Conservation (phyloP, 805 yeast species). For the Starmerella floris region DNA sequence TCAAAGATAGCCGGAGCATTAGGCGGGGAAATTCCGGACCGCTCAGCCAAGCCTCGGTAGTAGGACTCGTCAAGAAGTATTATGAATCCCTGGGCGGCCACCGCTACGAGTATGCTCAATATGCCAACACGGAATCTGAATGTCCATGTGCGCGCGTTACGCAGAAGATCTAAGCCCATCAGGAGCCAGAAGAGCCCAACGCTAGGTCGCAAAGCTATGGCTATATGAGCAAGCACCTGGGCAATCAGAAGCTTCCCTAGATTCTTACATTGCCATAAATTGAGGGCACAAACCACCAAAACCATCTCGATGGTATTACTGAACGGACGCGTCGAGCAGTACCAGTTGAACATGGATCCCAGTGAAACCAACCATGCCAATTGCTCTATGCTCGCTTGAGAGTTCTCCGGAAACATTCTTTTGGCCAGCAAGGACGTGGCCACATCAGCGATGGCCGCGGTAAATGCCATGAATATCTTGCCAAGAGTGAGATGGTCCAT, state of each 20-base stretch:
- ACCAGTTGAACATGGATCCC: conserved; percentile 69
- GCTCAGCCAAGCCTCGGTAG: background rate
- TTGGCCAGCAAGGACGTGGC: conserved; percentile 39
- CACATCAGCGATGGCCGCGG: conserved; percentile 63
- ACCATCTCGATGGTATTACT: conserved; percentile 71
- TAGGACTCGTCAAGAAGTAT: conserved; percentile 4
- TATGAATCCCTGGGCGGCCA: conserved; percentile 4
- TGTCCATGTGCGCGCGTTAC: conserved; percentile 1
- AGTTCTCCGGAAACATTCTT: conserved; percentile 14
- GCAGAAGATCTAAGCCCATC: conserved; percentile 34
- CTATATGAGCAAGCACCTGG: conserved; percentile 41
- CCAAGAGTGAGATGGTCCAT: conserved; percentile 36
- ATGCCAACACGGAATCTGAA: background rate
- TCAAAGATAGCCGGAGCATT: too few relatives aligned
- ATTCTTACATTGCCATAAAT: conserved; percentile 53
- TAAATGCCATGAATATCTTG: conserved; percentile 49
- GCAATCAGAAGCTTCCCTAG: conserved; percentile 22
- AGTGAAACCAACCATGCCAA: conserved; percentile 39
- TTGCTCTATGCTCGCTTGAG: conserved; percentile 9
- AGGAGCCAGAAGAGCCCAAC: conserved; percentile 64
- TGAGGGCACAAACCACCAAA: conserved; percentile 51
- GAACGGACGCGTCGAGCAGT: conserved; percentile 65
- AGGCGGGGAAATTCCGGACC: conserved; percentile 1
- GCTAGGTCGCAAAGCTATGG: conserved; percentile 74
- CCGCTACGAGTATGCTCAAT: conserved; percentile 1